Evolutionary conservation across 2,329 filamentous ascomycete species (phyloP).

Genomic region (Aspergillus caelatus): DNA sequence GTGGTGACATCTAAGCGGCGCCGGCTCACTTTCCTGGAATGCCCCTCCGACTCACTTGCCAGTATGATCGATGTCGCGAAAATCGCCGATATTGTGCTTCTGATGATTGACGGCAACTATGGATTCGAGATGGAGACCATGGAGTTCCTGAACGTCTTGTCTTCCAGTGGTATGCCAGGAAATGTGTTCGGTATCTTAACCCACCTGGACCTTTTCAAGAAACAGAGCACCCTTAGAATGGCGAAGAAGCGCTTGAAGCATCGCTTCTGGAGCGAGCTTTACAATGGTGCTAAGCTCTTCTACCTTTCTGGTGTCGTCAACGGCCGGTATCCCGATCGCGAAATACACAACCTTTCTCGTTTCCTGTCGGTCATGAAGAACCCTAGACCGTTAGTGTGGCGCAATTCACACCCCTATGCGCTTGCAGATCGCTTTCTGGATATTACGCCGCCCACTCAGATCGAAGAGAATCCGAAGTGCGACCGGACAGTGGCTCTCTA

Average conservation of each 20-base stretch:
- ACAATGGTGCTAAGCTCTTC: constrained; percentile 95
- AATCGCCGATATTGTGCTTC: constrained; percentile 91
- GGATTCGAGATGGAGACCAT: constrained; percentile 99
- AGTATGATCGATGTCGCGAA: constrained; percentile 97
- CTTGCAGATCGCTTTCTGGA: constrained; percentile 94
- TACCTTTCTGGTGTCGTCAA: constrained; percentile 97
- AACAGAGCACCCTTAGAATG: constrained; percentile 86
- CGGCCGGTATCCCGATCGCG: constrained; percentile 92
- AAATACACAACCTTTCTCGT: constrained; percentile 91
- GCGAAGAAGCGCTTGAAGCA: constrained; percentile 97
- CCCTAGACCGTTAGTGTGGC: constrained; percentile 91
- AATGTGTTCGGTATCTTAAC: constrained; percentile 98
- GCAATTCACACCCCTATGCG: constrained; percentile 93
- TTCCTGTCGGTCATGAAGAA: constrained; percentile 99
- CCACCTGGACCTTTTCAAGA: constrained; percentile 92
- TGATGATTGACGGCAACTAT: constrained; percentile 99
- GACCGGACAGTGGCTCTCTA: constrained; percentile 90
- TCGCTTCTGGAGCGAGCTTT: constrained; percentile 93
- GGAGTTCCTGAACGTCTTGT: constrained; percentile 95
- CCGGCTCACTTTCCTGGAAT: constrained; percentile 93
- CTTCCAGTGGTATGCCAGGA: constrained; percentile 95
- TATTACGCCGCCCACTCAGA: constrained; percentile 86
- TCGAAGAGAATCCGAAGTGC: constrained; percentile 86
- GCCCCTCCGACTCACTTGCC: constrained; percentile 88
- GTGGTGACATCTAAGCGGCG: constrained; percentile 96